A percentile compares a stretch with the other conserved stretches of the same genome.
Evolutionary conservation across 768 basidiomycete species (phyloP).

Genomic region (Tricholoma bakamatsutake): DNA sequence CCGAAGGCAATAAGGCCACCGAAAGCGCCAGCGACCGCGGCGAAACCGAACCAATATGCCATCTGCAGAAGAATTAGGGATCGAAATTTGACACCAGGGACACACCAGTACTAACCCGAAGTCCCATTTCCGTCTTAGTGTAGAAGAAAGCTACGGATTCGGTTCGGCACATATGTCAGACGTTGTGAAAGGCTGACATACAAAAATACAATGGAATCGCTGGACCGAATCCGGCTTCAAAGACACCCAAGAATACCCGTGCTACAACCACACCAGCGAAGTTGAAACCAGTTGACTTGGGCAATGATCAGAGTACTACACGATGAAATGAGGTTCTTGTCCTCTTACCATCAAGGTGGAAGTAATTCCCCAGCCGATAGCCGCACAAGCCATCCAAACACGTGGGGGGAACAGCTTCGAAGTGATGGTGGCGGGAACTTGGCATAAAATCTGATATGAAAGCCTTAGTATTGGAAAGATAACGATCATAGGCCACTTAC

Average conservation of each 20-base stretch:
- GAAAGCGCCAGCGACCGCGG: slow-evolving; percentile 80
- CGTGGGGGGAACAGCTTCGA: slow-evolving; percentile 69
- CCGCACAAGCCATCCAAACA: slow-evolving; percentile 58
- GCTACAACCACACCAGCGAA: slow-evolving; percentile 52
- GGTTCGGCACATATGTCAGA: background rate
- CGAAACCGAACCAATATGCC: slow-evolving; percentile 83
- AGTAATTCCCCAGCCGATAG: slow-evolving; percentile 71
- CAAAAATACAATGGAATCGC: slow-evolving; percentile 76
- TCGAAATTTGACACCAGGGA: background rate
- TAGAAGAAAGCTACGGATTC: slow-evolving; percentile 62
- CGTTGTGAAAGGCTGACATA: slow-evolving; percentile 25
- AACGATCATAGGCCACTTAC: slow-evolving; percentile 28
- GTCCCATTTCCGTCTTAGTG: slow-evolving; percentile 66
- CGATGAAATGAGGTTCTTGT: background rate
- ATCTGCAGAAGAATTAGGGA: slow-evolving; percentile 27
- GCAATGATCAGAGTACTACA: background rate
- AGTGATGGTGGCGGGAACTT: slow-evolving; percentile 57
- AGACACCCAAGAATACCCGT: slow-evolving; percentile 63
- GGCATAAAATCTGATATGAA: slow-evolving; percentile 51
- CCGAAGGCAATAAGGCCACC: slow-evolving; percentile 83
- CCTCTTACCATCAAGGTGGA: slow-evolving; percentile 61
- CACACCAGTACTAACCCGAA: slow-evolving; percentile 39
- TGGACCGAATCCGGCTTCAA: slow-evolving; percentile 76
- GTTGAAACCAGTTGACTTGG: slow-evolving; percentile 56
- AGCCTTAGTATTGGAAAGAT: background rate